Conservation (phyloP, 1,284 basidiomycete genomes). For the Cutaneotrichosporon dermatis region DNA sequence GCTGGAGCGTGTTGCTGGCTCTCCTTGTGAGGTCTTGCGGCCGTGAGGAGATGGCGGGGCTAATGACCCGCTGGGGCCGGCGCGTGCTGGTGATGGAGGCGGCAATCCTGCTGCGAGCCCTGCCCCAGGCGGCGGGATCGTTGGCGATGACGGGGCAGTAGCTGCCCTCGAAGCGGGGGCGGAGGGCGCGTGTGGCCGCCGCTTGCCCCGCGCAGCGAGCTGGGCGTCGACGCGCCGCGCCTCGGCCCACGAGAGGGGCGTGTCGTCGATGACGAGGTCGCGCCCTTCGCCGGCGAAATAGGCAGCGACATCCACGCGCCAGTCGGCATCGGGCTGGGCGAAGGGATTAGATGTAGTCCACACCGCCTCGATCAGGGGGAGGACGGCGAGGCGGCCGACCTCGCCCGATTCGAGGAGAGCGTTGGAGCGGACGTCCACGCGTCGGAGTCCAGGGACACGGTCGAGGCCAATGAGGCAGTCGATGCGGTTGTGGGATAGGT, state of each 20-base stretch:
- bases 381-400: constrained; percentile 71
- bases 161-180: background rate
- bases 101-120: too few relatives aligned
- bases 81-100: background rate
- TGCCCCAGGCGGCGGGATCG: background rate
- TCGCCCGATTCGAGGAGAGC: constrained; percentile 76
- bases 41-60: background rate
- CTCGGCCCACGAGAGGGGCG: constrained; percentile 70
- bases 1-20: background rate
- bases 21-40: too few relatives aligned
- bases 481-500: constrained; percentile 78
- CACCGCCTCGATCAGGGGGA: constrained; percentile 71
- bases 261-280: constrained; percentile 67
- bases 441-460: constrained; percentile 71
- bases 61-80: background rate
- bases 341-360: constrained; percentile 79
- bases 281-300: constrained; percentile 72
- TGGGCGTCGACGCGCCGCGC: constrained; percentile 4
- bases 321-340: constrained; percentile 61
- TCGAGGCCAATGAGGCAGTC: constrained; percentile 92
- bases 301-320: constrained; percentile 72
- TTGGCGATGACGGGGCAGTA: background rate
- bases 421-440: constrained; percentile 82
- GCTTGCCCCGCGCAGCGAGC: constrained; percentile 5
- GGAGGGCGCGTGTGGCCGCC: background rate